Conservation (phyloP, 805 yeast species). For the Hanseniaspora hatyaiensis region DNA sequence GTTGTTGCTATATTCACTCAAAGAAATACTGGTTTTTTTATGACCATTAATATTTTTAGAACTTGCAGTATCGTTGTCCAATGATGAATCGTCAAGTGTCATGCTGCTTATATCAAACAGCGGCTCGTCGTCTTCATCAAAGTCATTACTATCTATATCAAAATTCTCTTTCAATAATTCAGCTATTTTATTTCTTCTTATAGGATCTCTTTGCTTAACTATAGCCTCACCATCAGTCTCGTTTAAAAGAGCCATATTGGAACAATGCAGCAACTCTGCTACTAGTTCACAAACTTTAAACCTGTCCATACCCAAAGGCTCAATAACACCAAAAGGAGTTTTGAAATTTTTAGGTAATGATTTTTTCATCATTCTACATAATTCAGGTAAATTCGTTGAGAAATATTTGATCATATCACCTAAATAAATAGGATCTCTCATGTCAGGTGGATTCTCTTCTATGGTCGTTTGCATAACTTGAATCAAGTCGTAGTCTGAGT, state of each 20-base stretch:
- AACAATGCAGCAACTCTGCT: constrained; percentile 90
- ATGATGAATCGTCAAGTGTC: too few relatives aligned
- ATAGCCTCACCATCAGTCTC: constrained; percentile 60
- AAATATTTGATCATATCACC: constrained; percentile 76
- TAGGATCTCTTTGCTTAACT: constrained; percentile 56
- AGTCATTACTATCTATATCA: constrained; percentile 1
- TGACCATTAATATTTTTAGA: too few relatives aligned
- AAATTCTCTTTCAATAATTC: constrained; percentile 4
- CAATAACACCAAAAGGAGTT: constrained; percentile 44
- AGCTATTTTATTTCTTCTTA: constrained; percentile 33
- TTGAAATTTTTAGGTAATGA: constrained; percentile 30
- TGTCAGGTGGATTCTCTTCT: constrained; percentile 83
- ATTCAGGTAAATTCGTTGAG: constrained; percentile 52
- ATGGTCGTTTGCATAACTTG: constrained; percentile 73
- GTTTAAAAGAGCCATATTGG: constrained; percentile 85
- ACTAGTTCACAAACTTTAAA: constrained; percentile 86
- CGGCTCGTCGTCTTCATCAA: constrained; percentile 10
- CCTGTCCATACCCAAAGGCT: constrained; percentile 83
- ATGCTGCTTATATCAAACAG: constrained; percentile 7
- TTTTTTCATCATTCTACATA: constrained; percentile 21
- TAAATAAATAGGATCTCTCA: constrained; percentile 83
- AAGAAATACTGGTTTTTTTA: too few relatives aligned
- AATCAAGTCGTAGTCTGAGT: constrained; percentile 85
- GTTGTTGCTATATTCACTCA: too few relatives aligned
- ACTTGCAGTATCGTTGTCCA: too few relatives aligned